Conservation (phyloP, 192 early-diverging fungal genomes). For the Coemansia sp. region DNA sequence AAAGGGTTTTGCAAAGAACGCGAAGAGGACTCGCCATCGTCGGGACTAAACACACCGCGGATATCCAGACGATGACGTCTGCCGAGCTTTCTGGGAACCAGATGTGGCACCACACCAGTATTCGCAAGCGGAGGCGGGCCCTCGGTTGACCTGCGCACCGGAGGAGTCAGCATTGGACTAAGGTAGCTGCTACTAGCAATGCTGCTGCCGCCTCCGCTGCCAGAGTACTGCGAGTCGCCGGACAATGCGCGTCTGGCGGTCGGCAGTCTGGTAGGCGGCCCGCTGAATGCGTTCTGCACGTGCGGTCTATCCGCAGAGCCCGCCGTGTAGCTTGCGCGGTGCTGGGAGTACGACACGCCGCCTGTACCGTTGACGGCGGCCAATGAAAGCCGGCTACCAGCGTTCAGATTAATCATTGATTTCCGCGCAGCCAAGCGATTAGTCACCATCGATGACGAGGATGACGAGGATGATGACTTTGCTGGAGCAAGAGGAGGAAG, state of each 20-base stretch:
- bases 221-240: conserved; percentile 4
- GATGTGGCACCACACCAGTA: neutral
- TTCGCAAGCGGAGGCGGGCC: neutral
- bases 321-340: conserved; percentile 2
- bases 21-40: neutral
- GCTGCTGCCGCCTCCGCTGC: neutral
- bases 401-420: neutral
- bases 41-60: neutral
- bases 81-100: neutral
- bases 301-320: neutral
- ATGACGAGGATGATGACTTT: neutral
- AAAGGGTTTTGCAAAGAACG: neutral
- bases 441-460: neutral
- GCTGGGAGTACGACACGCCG: neutral
- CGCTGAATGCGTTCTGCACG: neutral
- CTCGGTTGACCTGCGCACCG: neutral
- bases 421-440: neutral
- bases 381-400: neutral
- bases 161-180: neutral
- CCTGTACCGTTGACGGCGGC: neutral
- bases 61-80: neutral
- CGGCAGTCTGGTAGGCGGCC: neutral
- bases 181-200: neutral
- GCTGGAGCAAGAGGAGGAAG: no score
- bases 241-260: neutral